phyloP scores from a whole-genome alignment of 352 stramenopile species.

The Globisporangium uncinulatum region DNA sequence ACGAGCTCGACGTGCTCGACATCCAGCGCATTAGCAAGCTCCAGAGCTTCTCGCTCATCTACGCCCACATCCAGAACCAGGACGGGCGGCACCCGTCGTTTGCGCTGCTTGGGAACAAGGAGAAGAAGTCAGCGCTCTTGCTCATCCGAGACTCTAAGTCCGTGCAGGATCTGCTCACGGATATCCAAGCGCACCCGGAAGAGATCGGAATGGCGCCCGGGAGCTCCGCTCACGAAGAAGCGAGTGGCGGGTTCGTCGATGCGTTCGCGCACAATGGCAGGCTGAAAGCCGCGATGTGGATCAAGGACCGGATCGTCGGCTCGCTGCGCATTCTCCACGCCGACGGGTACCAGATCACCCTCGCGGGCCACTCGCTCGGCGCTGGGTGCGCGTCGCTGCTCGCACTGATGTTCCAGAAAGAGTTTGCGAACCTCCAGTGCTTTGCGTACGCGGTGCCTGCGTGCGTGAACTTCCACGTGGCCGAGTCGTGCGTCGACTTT shows the following conservation, averaged over 20 bases:
- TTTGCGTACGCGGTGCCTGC: constrained; percentile 84
- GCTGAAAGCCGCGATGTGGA: constrained; percentile 83
- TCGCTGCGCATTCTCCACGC: constrained; percentile 66
- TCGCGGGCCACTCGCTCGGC: constrained; percentile 77
- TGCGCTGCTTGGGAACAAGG: constrained; percentile 67
- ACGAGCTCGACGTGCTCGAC: constrained; percentile 77
- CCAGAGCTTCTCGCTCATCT: constrained; percentile 76
- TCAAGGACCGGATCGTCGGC: constrained; percentile 77
- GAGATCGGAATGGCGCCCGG: constrained; percentile 50
- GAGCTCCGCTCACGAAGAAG: constrained; percentile 30
- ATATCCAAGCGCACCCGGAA: constrained; percentile 80
- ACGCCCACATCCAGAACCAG: constrained; percentile 76
- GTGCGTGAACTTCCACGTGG: constrained; percentile 78
- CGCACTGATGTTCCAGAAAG: constrained; percentile 81
- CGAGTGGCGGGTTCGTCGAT: constrained; percentile 70
- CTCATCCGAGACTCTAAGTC: constrained; percentile 83
- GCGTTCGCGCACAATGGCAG: constrained; percentile 85
- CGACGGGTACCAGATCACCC: constrained; percentile 78
- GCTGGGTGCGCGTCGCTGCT: constrained; percentile 71
- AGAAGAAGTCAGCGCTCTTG: constrained; percentile 73
- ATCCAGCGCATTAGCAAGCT: constrained; percentile 80
- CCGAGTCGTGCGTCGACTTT: constrained; percentile 67
- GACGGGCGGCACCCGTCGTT: constrained; percentile 80
- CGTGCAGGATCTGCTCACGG: constrained; percentile 79
- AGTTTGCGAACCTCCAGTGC: constrained; percentile 76